phyloP scores from a whole-genome alignment of 2,329 filamentous ascomycete species.

The Xylariaceae sp. region DNA sequence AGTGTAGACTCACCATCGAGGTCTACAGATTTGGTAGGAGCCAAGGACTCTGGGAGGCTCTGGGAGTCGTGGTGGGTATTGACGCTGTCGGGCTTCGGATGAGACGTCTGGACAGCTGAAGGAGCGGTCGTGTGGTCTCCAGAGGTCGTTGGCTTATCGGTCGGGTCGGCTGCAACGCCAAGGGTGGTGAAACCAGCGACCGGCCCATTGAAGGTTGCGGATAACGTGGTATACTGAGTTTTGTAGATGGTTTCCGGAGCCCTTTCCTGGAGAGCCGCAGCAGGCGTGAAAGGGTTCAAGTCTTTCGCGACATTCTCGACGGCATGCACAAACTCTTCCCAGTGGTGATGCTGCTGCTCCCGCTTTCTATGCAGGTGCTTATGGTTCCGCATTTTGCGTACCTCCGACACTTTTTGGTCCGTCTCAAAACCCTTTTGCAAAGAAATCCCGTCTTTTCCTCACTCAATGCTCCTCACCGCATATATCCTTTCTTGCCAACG shows the following conservation, averaged over 20 bases:
- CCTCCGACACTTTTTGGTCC: too few species aligned
- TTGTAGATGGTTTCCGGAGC: slow-evolving; percentile 29
- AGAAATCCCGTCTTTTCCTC: slow-evolving; percentile 4
- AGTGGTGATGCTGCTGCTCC: slow-evolving; percentile 16
- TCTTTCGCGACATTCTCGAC: slow-evolving; percentile 28
- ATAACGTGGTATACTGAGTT: slow-evolving; percentile 39
- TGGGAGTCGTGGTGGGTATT: slow-evolving; percentile 2
- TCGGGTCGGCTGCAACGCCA: slow-evolving; percentile 22
- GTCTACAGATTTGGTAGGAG: slow-evolving; percentile 11
- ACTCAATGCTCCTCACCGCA: slow-evolving; percentile 4
- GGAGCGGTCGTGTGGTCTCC: slow-evolving; percentile 8
- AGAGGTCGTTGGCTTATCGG: slow-evolving; percentile 3
- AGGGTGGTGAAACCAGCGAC: slow-evolving; percentile 39
- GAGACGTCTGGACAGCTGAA: slow-evolving; percentile 9
- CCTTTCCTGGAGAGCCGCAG: slow-evolving; percentile 16
- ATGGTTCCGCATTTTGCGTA: slow-evolving; percentile 16
- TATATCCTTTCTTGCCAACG: slow-evolving; percentile 1
- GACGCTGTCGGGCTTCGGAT: slow-evolving; percentile 3
- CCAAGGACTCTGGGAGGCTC: slow-evolving; percentile 12
- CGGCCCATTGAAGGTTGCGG: slow-evolving; percentile 36
- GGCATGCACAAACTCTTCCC: slow-evolving; percentile 23
- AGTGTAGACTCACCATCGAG: slow-evolving; percentile 9
- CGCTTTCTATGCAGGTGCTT: slow-evolving; percentile 25
- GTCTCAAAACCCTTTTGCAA: too few species aligned
- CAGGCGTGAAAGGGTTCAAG: slow-evolving; percentile 20